These are phyloP conservation scores for Cryptosporidium ubiquitum DNA, from an alignment of 169 alveolate genomes.

Conservation along the genomic window DNA sequence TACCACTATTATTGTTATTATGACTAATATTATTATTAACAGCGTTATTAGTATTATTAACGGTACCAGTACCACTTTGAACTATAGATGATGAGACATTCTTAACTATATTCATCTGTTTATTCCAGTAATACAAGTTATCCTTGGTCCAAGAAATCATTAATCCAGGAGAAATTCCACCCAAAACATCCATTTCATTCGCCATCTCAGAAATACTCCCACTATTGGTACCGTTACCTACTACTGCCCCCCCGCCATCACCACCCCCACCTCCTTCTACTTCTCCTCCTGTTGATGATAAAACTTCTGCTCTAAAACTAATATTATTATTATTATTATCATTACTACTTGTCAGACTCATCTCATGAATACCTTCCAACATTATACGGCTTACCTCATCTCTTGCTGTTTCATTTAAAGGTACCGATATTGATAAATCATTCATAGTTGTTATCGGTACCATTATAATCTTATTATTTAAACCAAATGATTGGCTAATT, in stretches of 20 bases:
- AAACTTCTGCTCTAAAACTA: too few species aligned
- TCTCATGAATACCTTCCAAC: background rate
- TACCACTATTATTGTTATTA: too few species aligned
- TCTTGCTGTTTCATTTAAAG: background rate
- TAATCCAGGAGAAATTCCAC: background rate
- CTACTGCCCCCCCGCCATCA: background rate
- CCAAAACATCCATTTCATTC: background rate
- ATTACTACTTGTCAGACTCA: background rate
- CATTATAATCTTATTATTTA: background rate
- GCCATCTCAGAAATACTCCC: background rate
- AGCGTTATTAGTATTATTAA: background rate
- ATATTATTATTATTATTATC: background rate
- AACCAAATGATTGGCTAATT: background rate
- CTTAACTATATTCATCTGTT: slow-evolving; percentile 41
- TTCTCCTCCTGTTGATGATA: background rate
- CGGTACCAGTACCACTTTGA: background rate
- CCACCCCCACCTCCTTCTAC: background rate
- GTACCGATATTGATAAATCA: background rate
- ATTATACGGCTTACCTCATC: background rate
- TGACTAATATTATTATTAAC: too few species aligned
- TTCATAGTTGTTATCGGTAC: background rate
- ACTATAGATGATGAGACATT: background rate
- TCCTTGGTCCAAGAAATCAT: slow-evolving; percentile 16
- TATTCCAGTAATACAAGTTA: slow-evolving; percentile 6
- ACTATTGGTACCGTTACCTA: background rate